Conservation (phyloP, 2,329 filamentous ascomycete species). For the Diaporthe aspalathi region DNA sequence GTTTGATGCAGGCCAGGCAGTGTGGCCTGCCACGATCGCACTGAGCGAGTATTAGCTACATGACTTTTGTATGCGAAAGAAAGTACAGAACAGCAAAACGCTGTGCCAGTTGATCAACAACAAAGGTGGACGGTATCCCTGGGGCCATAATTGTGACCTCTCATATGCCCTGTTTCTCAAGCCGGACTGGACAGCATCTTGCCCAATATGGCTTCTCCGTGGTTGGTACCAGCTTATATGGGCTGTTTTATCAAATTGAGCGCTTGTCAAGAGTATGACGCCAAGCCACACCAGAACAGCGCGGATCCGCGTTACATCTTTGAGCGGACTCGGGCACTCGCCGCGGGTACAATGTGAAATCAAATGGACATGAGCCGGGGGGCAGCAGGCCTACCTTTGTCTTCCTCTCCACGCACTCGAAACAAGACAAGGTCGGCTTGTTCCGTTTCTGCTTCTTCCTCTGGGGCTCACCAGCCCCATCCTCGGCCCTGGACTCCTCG, state of each 20-base stretch:
- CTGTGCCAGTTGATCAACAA: not conserved
- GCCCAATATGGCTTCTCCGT: not conserved
- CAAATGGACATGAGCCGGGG: not conserved
- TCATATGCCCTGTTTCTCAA: not conserved
- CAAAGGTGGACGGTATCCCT: not conserved
- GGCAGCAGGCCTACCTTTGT: constrained; percentile 71
- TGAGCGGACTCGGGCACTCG: not conserved
- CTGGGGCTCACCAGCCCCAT: constrained; percentile 51
- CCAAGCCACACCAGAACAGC: not conserved
- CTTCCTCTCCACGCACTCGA: constrained; percentile 84
- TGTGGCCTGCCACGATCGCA: constrained; percentile 80
- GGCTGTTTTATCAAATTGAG: not conserved
- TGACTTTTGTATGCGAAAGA: not conserved
- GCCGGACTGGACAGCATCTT: not conserved
- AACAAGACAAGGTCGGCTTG: constrained; percentile 83
- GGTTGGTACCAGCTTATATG: not conserved
- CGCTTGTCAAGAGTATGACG: too few relatives aligned
- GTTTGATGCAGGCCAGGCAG: constrained; percentile 77
- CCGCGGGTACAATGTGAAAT: too few relatives aligned
- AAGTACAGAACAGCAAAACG: too few relatives aligned
- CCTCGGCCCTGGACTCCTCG: constrained; percentile 42
- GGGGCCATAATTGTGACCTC: not conserved
- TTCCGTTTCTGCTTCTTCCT: constrained; percentile 85
- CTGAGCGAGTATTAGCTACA: constrained; percentile 53
- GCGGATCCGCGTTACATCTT: not conserved